A percentile compares a stretch with the other conserved stretches of the same genome.
Conservation (phyloP, 2,329 filamentous ascomycete genomes). For the Magnaporthales sp. region DNA sequence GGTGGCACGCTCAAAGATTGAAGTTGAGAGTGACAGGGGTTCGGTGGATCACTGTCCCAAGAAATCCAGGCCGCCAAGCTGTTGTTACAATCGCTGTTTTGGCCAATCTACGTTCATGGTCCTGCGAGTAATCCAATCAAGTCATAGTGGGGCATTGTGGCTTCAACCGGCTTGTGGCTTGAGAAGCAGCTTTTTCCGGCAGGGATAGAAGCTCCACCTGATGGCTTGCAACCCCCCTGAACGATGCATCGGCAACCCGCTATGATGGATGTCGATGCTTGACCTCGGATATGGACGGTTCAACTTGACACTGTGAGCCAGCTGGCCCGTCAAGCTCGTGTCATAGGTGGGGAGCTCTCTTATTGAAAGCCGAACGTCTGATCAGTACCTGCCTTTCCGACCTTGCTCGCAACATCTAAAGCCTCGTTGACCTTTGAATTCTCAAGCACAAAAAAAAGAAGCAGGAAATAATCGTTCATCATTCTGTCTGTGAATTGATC, state of each 20-base stretch:
- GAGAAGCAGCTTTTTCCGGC: not conserved
- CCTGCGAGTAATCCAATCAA: not conserved
- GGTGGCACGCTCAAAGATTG: not conserved
- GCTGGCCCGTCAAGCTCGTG: not conserved
- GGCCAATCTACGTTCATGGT: not conserved
- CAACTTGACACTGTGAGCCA: constrained; percentile 3
- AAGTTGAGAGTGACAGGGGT: not conserved
- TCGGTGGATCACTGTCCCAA: not conserved
- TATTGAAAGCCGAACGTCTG: not conserved
- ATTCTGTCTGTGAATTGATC: not conserved
- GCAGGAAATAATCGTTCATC: not conserved
- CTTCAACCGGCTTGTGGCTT: not conserved
- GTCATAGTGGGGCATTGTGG: not conserved
- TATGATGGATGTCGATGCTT: not conserved
- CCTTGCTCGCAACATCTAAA: not conserved
- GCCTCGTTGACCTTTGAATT: not conserved
- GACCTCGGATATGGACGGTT: constrained; percentile 13
- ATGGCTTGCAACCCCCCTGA: not conserved
- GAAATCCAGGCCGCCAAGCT: not conserved
- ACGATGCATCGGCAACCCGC: not conserved
- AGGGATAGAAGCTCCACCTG: not conserved
- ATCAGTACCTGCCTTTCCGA: not conserved
- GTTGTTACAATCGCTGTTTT: not conserved
- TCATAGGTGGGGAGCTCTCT: not conserved
- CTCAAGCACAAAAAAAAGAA: not conserved